Percentiles rank a stretch among this genome's conserved stretches.
phyloP scores from a whole-genome alignment of 768 basidiomycete genomes.

The Podaxis mareebaensis region DNA sequence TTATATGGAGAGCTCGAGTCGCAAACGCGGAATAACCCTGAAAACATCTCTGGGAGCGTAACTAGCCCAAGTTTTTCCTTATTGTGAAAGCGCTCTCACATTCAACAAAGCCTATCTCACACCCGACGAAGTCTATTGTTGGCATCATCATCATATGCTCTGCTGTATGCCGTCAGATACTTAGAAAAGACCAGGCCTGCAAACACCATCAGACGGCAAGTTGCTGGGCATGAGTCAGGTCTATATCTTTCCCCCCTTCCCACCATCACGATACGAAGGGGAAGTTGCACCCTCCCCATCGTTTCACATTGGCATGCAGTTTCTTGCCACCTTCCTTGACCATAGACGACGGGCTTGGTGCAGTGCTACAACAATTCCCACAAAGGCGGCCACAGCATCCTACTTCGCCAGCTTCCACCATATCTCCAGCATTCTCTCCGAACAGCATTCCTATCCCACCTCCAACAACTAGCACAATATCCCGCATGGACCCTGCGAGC shows the following conservation, averaged over 20 bases:
- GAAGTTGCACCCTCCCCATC: not conserved
- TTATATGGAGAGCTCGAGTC: no score
- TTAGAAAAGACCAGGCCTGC: not conserved
- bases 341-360: not conserved
- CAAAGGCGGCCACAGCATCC: not conserved
- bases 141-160: not conserved
- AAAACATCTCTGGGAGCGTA: no score
- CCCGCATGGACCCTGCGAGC: not conserved
- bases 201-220: not conserved
- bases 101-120: not conserved
- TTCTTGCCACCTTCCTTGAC: not conserved
- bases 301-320: not conserved
- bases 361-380: not conserved
- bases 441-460: not conserved
- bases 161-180: not conserved
- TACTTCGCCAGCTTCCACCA: not conserved
- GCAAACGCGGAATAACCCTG: no score
- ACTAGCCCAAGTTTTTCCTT: no score
- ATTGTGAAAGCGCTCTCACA: no score
- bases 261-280: constrained; percentile 8
- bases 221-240: not conserved
- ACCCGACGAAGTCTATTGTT: not conserved
- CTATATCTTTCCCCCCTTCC: constrained; percentile 1
- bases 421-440: not conserved
- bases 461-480: not conserved